Evolutionary conservation across 768 basidiomycete genomes (phyloP), one percentile per base, ranked within the genome.

Genomic region (Gelatoporia subvermispora): DNA sequence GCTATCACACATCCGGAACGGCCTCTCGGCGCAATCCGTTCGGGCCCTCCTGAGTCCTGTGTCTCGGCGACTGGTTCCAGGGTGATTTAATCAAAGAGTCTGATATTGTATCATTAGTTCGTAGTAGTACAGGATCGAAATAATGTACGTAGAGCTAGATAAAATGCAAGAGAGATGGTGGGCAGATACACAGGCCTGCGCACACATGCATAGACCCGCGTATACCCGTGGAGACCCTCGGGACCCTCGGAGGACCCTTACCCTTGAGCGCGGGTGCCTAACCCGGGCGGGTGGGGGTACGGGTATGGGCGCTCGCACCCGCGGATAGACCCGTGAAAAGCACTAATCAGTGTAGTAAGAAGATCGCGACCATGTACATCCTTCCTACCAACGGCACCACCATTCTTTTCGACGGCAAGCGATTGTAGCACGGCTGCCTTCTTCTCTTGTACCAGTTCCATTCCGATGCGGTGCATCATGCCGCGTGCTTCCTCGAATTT

Each of bases 361-460:
- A 88, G 59, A 65, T 86, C 84, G n/a, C 78, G 73, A 16, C 68
- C 69, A 1, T 56, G 54, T 10, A 69, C 45, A 21, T 63, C 60
- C 49, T 49, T 50, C 20, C 25, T 39, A 16, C 21, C 35, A 15
- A 47, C 25, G 9, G 35, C 66, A 37, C 60, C 64, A 7, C 60
- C 61, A 21, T 65, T 52, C 36, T 61, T 57, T 10, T 57, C 59
- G 9, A 51, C 53, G 4, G 57, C 51, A 3, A 69, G 61, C 5
- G 50, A 52, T 5, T 57, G 59, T 51, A 65, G 68, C 8, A 56
- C 49, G 8, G 59, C 60, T 2, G 61, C 61, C 53, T 68, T 70
- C 60, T 61, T 68, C 58, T 64, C 57, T 3, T 51, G 53, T 13
- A 68, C 57, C 31, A 69, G 47, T 24, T 62, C 38, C 23, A 49